A percentile compares a stretch with the other conserved stretches of the same genome.
Evolutionary conservation across 83 land plant species (phyloP).

Genomic region (Larix sibirica): DNA sequence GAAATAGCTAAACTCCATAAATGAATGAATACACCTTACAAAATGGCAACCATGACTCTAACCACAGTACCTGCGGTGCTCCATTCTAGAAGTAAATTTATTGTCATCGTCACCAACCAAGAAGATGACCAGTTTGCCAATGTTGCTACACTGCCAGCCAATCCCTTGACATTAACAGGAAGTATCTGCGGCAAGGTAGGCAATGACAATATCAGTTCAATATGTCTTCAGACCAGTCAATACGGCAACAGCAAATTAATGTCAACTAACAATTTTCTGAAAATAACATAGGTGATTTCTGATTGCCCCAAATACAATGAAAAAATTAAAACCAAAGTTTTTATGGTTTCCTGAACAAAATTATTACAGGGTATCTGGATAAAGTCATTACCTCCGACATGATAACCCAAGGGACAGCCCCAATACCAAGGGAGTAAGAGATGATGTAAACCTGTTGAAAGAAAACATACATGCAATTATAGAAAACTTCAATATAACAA

Average conservation of each 20-base stretch:
- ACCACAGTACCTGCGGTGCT: constrained; percentile 64
- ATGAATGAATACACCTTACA: not conserved
- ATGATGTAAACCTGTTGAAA: constrained; percentile 17
- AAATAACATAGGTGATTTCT: not conserved
- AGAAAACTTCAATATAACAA: not conserved
- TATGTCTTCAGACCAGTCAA: not conserved
- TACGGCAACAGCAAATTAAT: not conserved
- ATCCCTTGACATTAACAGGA: constrained; percentile 83
- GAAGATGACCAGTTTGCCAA: constrained; percentile 78
- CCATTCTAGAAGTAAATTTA: constrained; percentile 78
- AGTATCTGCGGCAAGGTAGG: constrained; percentile 57
- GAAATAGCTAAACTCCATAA: not conserved
- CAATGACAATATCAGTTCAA: not conserved
- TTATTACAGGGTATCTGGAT: too few relatives aligned
- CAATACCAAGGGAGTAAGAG: constrained; percentile 23
- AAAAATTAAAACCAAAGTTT: not conserved
- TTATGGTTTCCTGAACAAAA: not conserved
- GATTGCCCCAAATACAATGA: not conserved
- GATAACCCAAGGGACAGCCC: constrained; percentile 30
- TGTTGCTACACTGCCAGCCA: constrained; percentile 96
- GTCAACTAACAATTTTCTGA: not conserved
- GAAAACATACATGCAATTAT: not conserved
- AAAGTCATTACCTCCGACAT: constrained; percentile 25
- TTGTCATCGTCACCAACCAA: constrained; percentile 79
- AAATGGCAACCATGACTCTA: not conserved